Evolutionary conservation across 345 rosid species (phyloP), one percentile per base, ranked within the genome.

Genomic region (Theobroma cacao): DNA sequence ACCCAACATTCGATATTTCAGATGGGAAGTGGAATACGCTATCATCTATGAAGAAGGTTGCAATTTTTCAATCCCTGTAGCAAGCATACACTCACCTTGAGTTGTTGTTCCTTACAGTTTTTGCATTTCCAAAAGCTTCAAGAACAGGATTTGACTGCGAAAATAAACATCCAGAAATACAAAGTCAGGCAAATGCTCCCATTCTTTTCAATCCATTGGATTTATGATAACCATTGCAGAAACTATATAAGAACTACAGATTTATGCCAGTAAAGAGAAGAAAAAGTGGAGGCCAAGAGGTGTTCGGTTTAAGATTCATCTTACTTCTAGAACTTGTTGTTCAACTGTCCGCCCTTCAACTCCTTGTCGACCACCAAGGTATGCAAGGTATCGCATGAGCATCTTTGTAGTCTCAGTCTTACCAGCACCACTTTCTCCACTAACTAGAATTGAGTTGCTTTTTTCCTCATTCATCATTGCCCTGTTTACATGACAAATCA

Each of bases 341-440:
- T 96, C 99, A 82, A 96, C 99, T 55, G 99, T 96, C 81, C 99
- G 87, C 69, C 99, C 99, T 90, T 96, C 99, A 64, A 96, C 98
- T 30, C 99, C 99, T 36, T 98, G 90, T 87, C 98, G 91, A 83
- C 99, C 99, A 80, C 99, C 99, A 40, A 96, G 89, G 86, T 82
- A 88, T 83, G 99, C 99, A 89, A 96, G 99, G 85, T 96, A 96
- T 11, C 98, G 91, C 99, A 96, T 96, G 67, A 96, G 99, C 99
- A 96, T 94, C 86, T 96, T 96, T 58, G 99, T 96, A 76, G 99
- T 96, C 95, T 96, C 99, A 26, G 99, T 96, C 85, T 96, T 96
- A 83, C 99, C 99, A 76, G 99, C 99, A 81, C 99, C 99, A 80
- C 99, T 96, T 90, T 96, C 99, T 80, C 99, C 99, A 87, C 99